phyloP scores from a whole-genome alignment of 208 protist species.

The Trypanosoma scelopori region DNA sequence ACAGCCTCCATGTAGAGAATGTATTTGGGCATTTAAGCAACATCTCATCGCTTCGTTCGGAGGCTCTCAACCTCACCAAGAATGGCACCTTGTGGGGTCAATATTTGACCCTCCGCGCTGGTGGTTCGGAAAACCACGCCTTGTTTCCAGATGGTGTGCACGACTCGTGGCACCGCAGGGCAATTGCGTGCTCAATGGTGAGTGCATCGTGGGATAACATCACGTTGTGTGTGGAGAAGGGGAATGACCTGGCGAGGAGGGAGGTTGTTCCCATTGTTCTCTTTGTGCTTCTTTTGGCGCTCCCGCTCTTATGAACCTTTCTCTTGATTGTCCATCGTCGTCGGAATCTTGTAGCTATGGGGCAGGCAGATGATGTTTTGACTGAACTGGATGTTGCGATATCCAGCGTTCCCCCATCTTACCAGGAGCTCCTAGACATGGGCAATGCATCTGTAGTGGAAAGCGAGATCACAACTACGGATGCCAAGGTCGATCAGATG shows the following conservation, averaged over 20 bases:
- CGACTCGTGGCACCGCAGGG: constrained; percentile 48
- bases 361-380: too few relatives aligned
- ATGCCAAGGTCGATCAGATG: too few relatives aligned
- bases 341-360: too few relatives aligned
- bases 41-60: constrained; percentile 16
- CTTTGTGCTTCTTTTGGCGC: not conserved
- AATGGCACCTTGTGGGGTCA: constrained; percentile 42
- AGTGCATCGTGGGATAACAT: constrained; percentile 36
- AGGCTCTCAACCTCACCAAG: constrained; percentile 24
- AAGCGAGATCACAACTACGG: too few relatives aligned
- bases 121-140: constrained; percentile 28
- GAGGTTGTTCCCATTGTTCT: not conserved
- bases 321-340: too few relatives aligned
- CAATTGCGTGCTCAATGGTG: constrained; percentile 56
- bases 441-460: too few relatives aligned
- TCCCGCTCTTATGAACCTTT: too few relatives aligned
- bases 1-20: constrained; percentile 32
- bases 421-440: too few relatives aligned
- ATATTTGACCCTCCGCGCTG: constrained; percentile 45
- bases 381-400: too few relatives aligned
- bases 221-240: constrained; percentile 29
- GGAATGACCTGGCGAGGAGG: not conserved
- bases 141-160: constrained; percentile 42
- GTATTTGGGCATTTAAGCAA: constrained; percentile 42
- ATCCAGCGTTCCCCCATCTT: too few relatives aligned